A percentile compares a stretch with the other conserved stretches of the same genome.
These are phyloP conservation scores for Penicillium crustosum DNA, from an alignment of 2,329 filamentous ascomycete genomes.

Conservation along the genomic window DNA sequence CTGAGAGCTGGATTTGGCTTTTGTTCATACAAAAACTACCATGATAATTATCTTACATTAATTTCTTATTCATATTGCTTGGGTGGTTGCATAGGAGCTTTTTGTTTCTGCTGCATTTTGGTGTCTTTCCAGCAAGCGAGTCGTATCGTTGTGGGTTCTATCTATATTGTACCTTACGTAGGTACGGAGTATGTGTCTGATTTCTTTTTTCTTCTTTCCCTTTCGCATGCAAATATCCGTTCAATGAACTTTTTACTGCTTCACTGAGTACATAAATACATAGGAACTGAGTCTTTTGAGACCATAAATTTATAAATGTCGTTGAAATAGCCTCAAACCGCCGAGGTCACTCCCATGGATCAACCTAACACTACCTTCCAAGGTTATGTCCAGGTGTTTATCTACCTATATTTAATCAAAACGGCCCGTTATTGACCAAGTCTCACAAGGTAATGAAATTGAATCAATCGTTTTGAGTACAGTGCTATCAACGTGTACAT, in stretches of 20 bases:
- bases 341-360: neutral
- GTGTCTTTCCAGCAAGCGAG: conserved; percentile 20
- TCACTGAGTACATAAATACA: neutral
- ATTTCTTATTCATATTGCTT: conserved; percentile 10
- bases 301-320: no score
- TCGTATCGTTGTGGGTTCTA: conserved; percentile 8
- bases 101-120: conserved; percentile 18
- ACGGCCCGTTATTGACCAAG: neutral
- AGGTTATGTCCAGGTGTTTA: neutral
- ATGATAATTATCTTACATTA: conserved; percentile 12
- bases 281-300: neutral
- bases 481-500: neutral
- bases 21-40: conserved; percentile 7
- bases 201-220: neutral
- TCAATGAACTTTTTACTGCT: neutral
- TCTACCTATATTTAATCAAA: neutral
- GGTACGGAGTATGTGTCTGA: conserved; percentile 8
- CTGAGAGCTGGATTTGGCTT: neutral
- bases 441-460: neutral
- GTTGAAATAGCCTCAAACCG: neutral
- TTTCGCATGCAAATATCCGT: conserved; percentile 6
- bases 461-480: neutral
- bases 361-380: neutral
- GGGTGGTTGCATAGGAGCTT: conserved; percentile 14
- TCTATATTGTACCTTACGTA: conserved; percentile 5